Conservation (phyloP, 1,284 basidiomycete species). For the Violaceomyces palustris region DNA sequence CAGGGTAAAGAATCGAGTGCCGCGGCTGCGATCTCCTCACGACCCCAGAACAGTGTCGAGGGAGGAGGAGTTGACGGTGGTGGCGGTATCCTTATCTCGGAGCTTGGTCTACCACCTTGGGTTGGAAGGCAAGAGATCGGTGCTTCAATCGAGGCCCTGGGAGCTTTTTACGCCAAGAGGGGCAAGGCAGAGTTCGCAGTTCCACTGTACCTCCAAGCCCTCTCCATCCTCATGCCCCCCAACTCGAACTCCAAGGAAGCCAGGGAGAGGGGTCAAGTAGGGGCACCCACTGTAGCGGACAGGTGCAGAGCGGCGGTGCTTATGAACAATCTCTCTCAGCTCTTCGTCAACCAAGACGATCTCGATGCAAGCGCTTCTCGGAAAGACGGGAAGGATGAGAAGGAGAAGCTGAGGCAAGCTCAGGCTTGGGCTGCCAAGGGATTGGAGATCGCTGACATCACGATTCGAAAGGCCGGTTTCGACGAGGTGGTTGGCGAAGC, state of each 20-base stretch:
- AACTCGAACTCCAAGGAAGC: background rate
- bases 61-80: background rate
- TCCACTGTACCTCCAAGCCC: conserved; percentile 51
- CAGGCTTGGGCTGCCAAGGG: conserved; percentile 47
- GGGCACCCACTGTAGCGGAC: conserved; percentile 42
- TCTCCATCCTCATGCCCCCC: conserved; percentile 45
- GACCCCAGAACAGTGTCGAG: conserved; percentile 1
- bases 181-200: conserved; percentile 48
- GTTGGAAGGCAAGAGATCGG: conserved; percentile 45
- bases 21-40: background rate
- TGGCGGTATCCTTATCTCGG: conserved; percentile 33
- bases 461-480: conserved; percentile 36
- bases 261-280: too few relatives aligned
- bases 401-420: conserved; percentile 30
- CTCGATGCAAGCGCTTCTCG: background rate
- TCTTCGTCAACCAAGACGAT: conserved; percentile 23
- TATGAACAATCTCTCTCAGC: conserved; percentile 51
- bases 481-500: conserved; percentile 4
- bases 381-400: background rate
- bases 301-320: conserved; percentile 47
- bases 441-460: conserved; percentile 40
- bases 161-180: conserved; percentile 48
- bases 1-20: background rate
- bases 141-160: conserved; percentile 50
- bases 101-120: conserved; percentile 51